Conservation (phyloP, 345 rosid species). For the Populus simonii region DNA sequence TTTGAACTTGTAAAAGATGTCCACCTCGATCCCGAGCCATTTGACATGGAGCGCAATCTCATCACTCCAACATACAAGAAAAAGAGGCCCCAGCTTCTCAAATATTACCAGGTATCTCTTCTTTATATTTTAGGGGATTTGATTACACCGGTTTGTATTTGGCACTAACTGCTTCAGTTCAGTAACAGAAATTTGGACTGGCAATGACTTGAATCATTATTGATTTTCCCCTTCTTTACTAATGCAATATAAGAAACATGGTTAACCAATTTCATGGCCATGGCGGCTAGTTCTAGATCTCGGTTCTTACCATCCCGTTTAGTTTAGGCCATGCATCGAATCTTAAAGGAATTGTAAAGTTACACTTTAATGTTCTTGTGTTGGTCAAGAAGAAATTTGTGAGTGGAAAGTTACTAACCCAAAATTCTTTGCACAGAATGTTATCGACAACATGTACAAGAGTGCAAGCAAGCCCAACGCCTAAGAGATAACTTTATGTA, state of each 20-base stretch:
- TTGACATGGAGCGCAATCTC: conserved; percentile 83
- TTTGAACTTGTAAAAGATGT: conserved; percentile 78
- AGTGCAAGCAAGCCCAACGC: conserved; percentile 40
- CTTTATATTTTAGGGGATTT: not conserved
- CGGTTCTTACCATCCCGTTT: not conserved
- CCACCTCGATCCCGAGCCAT: conserved; percentile 79
- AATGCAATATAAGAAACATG: not conserved
- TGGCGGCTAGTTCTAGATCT: not conserved
- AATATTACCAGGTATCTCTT: conserved; percentile 64
- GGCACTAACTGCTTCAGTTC: not conserved
- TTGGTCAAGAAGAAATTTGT: not conserved
- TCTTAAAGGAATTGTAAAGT: not conserved
- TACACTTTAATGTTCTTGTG: not conserved
- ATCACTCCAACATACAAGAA: conserved; percentile 93
- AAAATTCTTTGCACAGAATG: conserved; percentile 35
- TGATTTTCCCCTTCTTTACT: not conserved
- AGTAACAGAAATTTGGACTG: not conserved
- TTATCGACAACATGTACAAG: conserved; percentile 70
- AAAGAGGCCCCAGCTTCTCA: conserved; percentile 89
- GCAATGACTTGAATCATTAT: not conserved
- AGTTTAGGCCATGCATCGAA: not conserved
- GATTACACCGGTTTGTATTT: not conserved
- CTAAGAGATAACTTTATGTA: conserved; percentile 1
- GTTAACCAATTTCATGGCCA: not conserved
- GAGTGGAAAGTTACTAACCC: not conserved